phyloP scores from a whole-genome alignment of 495 filamentous ascomycete genomes.

The Penicillium bialowiezense region DNA sequence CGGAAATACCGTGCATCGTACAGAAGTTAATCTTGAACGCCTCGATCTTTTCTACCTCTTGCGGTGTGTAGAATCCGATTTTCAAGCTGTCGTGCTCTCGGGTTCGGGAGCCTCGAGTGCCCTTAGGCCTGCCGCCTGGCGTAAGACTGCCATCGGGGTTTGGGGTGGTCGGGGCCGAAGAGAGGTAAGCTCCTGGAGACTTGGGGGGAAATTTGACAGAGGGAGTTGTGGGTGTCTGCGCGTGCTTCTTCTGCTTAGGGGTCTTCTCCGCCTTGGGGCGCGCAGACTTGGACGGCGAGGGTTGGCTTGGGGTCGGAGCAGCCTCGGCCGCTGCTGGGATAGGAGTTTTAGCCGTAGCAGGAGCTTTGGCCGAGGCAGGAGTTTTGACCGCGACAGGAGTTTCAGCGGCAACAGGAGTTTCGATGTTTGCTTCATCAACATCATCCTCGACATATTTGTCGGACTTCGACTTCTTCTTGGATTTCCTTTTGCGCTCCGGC shows the following conservation, averaged over 20 bases:
- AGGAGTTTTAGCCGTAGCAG: not conserved
- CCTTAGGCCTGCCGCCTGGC: constrained; percentile 3
- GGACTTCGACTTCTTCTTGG: constrained; percentile 11
- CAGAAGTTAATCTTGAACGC: constrained; percentile 38
- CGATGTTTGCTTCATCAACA: not conserved
- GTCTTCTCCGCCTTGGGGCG: not conserved
- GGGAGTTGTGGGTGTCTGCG: not conserved
- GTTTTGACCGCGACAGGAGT: not conserved
- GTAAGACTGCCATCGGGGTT: not conserved
- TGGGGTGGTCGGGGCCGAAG: not conserved
- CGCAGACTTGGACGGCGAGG: not conserved
- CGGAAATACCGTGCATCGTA: constrained; percentile 23
- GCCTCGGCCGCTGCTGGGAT: not conserved
- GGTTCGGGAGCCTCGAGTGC: constrained; percentile 7
- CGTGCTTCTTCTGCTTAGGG: not conserved
- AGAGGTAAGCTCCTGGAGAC: no score
- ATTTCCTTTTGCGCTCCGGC: constrained; percentile 12
- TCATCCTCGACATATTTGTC: not conserved
- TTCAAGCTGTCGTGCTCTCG: constrained; percentile 14
- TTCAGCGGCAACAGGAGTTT: not conserved
- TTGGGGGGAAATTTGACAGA: not conserved
- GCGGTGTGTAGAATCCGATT: constrained; percentile 64
- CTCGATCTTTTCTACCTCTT: constrained; percentile 60
- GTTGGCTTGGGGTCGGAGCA: not conserved
- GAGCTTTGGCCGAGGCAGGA: no score